A percentile compares a stretch with the other conserved stretches of the same genome.
Evolutionary conservation across 1,284 basidiomycete genomes (phyloP).

Genomic region (Kwoniella shivajii): DNA sequence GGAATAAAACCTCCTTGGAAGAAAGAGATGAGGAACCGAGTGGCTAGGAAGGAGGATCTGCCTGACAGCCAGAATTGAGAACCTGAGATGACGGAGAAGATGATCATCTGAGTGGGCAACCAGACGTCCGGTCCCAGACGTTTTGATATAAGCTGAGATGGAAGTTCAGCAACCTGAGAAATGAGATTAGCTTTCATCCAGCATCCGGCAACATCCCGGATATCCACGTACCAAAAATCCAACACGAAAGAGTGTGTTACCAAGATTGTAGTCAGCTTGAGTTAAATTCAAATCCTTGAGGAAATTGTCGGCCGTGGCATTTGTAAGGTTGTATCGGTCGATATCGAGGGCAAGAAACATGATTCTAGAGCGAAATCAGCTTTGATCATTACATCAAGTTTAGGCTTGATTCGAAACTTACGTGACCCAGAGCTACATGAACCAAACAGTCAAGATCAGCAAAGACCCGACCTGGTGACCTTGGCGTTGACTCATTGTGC

Average conservation of each 20-base stretch:
- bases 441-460: too few relatives aligned
- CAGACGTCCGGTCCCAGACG: slow-evolving; percentile 62
- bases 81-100: slow-evolving; percentile 57
- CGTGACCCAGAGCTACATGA: slow-evolving; percentile 8
- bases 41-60: slow-evolving; percentile 60
- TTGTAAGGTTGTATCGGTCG: slow-evolving; percentile 58
- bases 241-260: slow-evolving; percentile 64
- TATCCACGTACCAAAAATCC: slow-evolving; percentile 58
- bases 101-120: slow-evolving; percentile 64
- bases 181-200: not conserved
- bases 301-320: slow-evolving; percentile 68
- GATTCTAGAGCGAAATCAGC: slow-evolving; percentile 50
- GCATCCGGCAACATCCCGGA: not conserved
- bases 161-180: slow-evolving; percentile 45
- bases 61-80: slow-evolving; percentile 67
- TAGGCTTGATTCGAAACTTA: slow-evolving; percentile 57
- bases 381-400: not conserved
- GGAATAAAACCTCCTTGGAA: slow-evolving; percentile 62
- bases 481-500: too few relatives aligned
- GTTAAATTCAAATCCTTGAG: slow-evolving; percentile 60
- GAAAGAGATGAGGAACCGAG: slow-evolving; percentile 55
- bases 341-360: slow-evolving; percentile 63
- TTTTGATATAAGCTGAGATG: slow-evolving; percentile 71
- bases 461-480: too few relatives aligned
- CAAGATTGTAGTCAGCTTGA: slow-evolving; percentile 57